phyloP scores from a whole-genome alignment of 345 rosid genomes.

The Tarenaya hassleriana region DNA sequence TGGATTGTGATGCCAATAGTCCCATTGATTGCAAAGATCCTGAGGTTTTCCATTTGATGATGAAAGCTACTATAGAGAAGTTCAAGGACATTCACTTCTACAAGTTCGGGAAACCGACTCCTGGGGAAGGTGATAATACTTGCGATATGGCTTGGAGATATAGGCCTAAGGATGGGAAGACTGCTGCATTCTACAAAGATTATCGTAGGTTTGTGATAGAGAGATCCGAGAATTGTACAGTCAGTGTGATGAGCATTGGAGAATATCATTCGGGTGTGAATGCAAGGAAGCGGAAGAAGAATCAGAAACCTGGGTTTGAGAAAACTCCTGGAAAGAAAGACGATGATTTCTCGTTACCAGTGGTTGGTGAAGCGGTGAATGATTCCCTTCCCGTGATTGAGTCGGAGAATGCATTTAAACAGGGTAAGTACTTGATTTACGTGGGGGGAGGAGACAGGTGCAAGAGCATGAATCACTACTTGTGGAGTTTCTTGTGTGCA shows the following conservation, averaged over 20 bases:
- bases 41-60: conserved; percentile 77
- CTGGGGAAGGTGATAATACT: conserved; percentile 47
- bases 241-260: conserved; percentile 54
- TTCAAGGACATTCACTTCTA: conserved; percentile 87
- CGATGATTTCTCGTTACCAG: conserved; percentile 36
- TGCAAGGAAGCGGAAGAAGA: conserved; percentile 86
- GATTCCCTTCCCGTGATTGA: conserved; percentile 62
- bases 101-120: conserved; percentile 70
- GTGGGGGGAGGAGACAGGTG: conserved; percentile 83
- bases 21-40: conserved; percentile 82
- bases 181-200: conserved; percentile 81
- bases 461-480: conserved; percentile 90
- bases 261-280: conserved; percentile 88
- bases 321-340: conserved; percentile 34
- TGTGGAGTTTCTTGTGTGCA: conserved; percentile 97
- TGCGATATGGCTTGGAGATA: conserved; percentile 97
- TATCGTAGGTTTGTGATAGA: conserved; percentile 66
- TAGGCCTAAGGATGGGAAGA: conserved; percentile 92
- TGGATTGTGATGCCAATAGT: conserved; percentile 38
- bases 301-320: conserved; percentile 62
- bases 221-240: conserved; percentile 58
- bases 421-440: conserved; percentile 66
- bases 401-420: conserved; percentile 61
- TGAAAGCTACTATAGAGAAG: conserved; percentile 66
- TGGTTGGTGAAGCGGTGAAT: conserved; percentile 71